phyloP scores from a whole-genome alignment of 2,329 filamentous ascomycete species.

The Aspergillus transmontanensis region DNA sequence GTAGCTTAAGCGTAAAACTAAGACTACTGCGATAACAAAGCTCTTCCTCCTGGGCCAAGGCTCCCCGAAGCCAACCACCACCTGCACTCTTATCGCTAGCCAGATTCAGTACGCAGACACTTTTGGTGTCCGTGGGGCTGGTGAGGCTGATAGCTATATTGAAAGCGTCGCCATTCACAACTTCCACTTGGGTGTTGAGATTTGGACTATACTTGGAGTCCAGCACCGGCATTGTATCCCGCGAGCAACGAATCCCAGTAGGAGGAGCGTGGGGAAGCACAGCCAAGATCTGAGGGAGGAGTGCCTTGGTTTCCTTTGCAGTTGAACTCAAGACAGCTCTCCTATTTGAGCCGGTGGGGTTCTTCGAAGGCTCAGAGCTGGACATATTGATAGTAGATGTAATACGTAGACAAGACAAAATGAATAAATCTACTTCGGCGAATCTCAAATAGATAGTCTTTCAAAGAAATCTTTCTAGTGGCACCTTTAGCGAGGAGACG shows the following conservation, averaged over 20 bases:
- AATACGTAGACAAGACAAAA: background rate
- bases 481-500: background rate
- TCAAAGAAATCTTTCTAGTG: background rate
- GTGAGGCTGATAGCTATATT: slow-evolving; percentile 55
- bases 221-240: slow-evolving; percentile 44
- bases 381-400: background rate
- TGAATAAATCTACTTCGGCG: background rate
- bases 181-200: slow-evolving; percentile 44
- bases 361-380: background rate
- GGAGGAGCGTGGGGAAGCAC: slow-evolving; percentile 46
- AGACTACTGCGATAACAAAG: slow-evolving; percentile 64
- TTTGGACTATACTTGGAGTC: slow-evolving; percentile 47
- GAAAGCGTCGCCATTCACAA: slow-evolving; percentile 61
- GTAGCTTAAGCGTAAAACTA: slow-evolving; percentile 38
- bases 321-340: slow-evolving; percentile 40
- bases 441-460: background rate
- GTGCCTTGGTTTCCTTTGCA: slow-evolving; percentile 51
- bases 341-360: background rate
- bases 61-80: slow-evolving; percentile 66
- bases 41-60: slow-evolving; percentile 69
- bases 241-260: slow-evolving; percentile 43
- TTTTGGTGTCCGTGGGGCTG: slow-evolving; percentile 29
- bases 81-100: slow-evolving; percentile 61
- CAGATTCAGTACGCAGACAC: slow-evolving; percentile 67
- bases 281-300: slow-evolving; percentile 52